Conservation (phyloP, 1,284 basidiomycete genomes). For the Xerocomus nothofagi region DNA sequence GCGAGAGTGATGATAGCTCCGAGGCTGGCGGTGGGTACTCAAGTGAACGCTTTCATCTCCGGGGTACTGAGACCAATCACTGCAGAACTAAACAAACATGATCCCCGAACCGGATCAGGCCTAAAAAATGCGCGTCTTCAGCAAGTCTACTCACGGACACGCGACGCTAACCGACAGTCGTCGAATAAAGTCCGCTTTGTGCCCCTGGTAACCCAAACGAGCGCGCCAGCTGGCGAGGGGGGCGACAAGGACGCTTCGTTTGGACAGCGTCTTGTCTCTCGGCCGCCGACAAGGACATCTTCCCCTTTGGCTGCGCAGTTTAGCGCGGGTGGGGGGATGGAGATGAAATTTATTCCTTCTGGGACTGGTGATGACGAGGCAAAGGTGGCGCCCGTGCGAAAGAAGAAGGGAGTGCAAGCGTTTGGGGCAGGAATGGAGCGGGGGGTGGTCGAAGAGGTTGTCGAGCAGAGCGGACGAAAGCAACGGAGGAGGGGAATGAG, state of each 20-base stretch:
- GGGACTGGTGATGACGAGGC: constrained; percentile 36
- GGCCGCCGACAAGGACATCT: constrained; percentile 12
- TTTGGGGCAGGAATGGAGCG: constrained; percentile 88
- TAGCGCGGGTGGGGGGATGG: constrained; percentile 55
- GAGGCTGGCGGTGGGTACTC: constrained; percentile 52
- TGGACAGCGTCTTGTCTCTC: constrained; percentile 59
- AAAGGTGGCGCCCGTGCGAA: background rate
- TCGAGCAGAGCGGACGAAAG: constrained; percentile 66
- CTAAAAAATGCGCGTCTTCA: constrained; percentile 47
- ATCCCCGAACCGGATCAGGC: constrained; percentile 45
- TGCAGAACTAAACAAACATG: constrained; percentile 53
- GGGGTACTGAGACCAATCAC: constrained; percentile 8
- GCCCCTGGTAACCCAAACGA: constrained; percentile 54
- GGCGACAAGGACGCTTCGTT: constrained; percentile 60
- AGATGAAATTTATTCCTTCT: constrained; percentile 66
- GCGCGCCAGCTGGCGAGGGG: constrained; percentile 31
- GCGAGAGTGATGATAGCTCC: constrained; percentile 51
- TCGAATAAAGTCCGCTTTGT: constrained; percentile 56
- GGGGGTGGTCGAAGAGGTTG: constrained; percentile 56
- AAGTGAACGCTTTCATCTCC: constrained; percentile 20
- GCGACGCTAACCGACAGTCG: constrained; percentile 40
- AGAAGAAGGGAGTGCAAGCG: constrained; percentile 61
- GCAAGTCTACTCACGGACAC: constrained; percentile 45
- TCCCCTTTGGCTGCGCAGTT: constrained; percentile 13
- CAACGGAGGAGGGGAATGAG: constrained; percentile 71